phyloP scores from a whole-genome alignment of 208 protist genomes.

The Acanthamoeba lenticulata region DNA sequence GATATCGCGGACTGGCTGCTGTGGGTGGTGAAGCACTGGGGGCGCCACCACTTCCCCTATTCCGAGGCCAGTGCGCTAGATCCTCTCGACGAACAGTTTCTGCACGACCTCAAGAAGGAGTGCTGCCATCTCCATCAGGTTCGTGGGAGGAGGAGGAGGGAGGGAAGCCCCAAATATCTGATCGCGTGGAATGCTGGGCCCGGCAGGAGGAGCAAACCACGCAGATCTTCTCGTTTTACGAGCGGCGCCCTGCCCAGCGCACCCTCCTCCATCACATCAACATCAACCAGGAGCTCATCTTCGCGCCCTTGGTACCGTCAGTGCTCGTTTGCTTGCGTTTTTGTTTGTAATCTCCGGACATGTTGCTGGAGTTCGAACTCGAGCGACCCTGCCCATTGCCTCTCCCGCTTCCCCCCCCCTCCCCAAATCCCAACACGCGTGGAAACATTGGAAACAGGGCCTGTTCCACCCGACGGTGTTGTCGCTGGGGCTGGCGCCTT shows the following conservation, averaged over 20 bases:
- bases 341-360: neutral
- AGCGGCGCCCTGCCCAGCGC: neutral
- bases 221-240: constrained; percentile 49
- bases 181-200: neutral
- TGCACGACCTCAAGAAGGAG: constrained; percentile 55
- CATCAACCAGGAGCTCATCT: constrained; percentile 8
- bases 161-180: neutral
- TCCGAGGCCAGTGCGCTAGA: neutral
- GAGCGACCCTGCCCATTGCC: too few relatives aligned
- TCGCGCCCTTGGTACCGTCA: constrained; percentile 7
- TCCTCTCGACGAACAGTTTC: neutral
- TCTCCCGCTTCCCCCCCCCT: neutral
- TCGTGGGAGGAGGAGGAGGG: too few relatives aligned
- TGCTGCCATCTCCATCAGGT: constrained; percentile 52
- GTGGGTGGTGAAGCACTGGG: constrained; percentile 34
- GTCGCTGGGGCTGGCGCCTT: too few relatives aligned
- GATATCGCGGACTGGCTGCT: constrained; percentile 31
- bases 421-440: neutral
- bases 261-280: constrained; percentile 49
- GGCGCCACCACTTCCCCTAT: constrained; percentile 33
- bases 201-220: constrained; percentile 22
- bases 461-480: too few relatives aligned
- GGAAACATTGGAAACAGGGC: too few relatives aligned
- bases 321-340: neutral
- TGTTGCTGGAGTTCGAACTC: too few relatives aligned